phyloP scores from a whole-genome alignment of 805 yeast genomes.

The Cyberlindnera americana region DNA sequence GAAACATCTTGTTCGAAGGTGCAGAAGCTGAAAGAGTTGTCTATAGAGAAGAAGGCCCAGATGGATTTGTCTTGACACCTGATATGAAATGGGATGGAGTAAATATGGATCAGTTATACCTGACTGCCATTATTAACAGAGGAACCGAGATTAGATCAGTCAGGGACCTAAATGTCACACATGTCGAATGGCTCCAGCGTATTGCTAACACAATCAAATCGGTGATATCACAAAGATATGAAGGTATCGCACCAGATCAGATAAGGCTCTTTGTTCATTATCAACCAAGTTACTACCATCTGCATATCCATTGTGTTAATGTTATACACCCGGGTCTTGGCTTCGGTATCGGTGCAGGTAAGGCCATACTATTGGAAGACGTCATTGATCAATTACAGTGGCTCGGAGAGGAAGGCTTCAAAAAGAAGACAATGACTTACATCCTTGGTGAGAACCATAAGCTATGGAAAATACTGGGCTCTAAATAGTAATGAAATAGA shows the following conservation, averaged over 20 bases:
- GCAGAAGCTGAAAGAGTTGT: slow-evolving; percentile 84
- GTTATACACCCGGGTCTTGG: slow-evolving; percentile 65
- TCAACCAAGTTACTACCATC: slow-evolving; percentile 94
- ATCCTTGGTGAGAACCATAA: slow-evolving; percentile 74
- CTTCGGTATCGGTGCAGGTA: slow-evolving; percentile 67
- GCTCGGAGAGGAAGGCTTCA: slow-evolving; percentile 54
- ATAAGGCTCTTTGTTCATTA: slow-evolving; percentile 83
- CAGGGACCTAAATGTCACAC: slow-evolving; percentile 63
- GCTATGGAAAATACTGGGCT: slow-evolving; percentile 46
- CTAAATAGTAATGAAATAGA: neutral
- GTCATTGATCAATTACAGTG: slow-evolving; percentile 66
- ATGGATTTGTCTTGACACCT: slow-evolving; percentile 76
- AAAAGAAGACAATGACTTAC: slow-evolving; percentile 56
- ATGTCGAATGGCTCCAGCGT: slow-evolving; percentile 53
- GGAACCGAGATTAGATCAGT: slow-evolving; percentile 60
- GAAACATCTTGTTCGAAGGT: slow-evolving; percentile 74
- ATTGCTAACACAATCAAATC: slow-evolving; percentile 43
- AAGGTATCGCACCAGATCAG: slow-evolving; percentile 45
- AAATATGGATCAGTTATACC: slow-evolving; percentile 64
- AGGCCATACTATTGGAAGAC: slow-evolving; percentile 78
- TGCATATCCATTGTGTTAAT: slow-evolving; percentile 88
- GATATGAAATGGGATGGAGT: slow-evolving; percentile 96
- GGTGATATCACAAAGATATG: slow-evolving; percentile 46
- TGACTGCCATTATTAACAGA: slow-evolving; percentile 72
- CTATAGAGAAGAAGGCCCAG: slow-evolving; percentile 38